Base-by-base conservation (phyloP, 768 basidiomycete species). In the Terana coerulea region DNA sequence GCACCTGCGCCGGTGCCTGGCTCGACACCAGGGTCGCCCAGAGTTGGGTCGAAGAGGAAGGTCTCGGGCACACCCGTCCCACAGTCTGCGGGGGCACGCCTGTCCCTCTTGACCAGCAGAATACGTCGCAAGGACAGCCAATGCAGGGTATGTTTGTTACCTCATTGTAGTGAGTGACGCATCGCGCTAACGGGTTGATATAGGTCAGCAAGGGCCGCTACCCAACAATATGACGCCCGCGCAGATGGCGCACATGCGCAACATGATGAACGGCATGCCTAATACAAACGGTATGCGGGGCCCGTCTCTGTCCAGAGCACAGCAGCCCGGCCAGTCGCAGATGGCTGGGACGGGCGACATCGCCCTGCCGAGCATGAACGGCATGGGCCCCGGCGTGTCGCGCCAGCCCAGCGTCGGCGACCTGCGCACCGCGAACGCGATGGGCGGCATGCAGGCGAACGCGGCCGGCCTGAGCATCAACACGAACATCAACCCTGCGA, bases 231-330 rank as follows among this genome's bases (percentile, higher is more conserved):
- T 57, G 26, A 49, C 17, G 9, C 22, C 47, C 6, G 47, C 41
- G 8, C 52, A 57, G 37, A 12, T 57, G 45, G 25, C 43, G 36
- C 8, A 34, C 14, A 52, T 51, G 42, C 31, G 31, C 17, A 52
- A 44, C 17, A 17, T 11, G n/a, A 47, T 47, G 46, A n/a, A 34
- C n/a, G 8, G 6, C 31, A 47, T 47, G 46, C 14, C 46, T 17
- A 61, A 64, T 10, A 60, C 59, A 1, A 65, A 66, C 28, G 64
- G 70, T 21, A 51, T 72, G 37, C 74, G 73, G 73, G 70, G 71
- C 10, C 73, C 71, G 4, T 73, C 73, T 21, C 49, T 68, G 34
- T 66, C 66, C 3, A 66, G 66, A 14, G 21, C 48, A 8, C 62
- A 65, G 37, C 31, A 54, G 64, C 49, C 70, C 67, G 33, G 44